Base-by-base conservation (phyloP, 1,284 basidiomycete genomes). In the Termitomyces sp. region DNA sequence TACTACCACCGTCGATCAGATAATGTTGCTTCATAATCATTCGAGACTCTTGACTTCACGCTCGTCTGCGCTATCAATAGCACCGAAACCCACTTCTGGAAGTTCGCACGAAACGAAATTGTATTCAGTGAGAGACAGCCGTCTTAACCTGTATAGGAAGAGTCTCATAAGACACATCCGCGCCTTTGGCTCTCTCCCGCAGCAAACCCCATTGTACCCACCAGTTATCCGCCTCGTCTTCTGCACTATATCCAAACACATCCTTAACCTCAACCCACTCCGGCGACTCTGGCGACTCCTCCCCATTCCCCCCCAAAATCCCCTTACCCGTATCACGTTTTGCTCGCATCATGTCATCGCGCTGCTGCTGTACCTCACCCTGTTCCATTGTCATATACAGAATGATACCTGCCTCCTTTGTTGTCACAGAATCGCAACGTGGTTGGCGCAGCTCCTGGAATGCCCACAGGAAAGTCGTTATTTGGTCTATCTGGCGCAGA, bases 361-460 rank as follows among this genome's bases (percentile, higher is more conserved):
- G 77, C 50, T 61, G 62, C 44, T 70, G 65, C 42, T 77, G 74
- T 24, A 66, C 61, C 21, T 73, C 64, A 52, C 75, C 58, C 40
- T 73, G 67, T 19, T 74, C 70, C 62, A 76, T 55, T 62, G 70
- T 67, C 64, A 74, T 71, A 62, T 74, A 71, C 44, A 65, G 21
- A 34, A 76, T 45, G 61, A 77, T 70, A 40, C 67, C 70, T 54
- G 64, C 57, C 53, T 78, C 77, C 31, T 71, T 69, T 5, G 63
- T 47, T 21, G 65, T 64, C 7, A 73, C 73, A 33, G 66, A 68
- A 51, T 64, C 65, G 58, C 75, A 73, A 12, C 78, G 73, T 21
- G 68, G 68, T 51, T 73, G 70, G 12, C 78, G 73, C 10, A 84
- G 66, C 52, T 82, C 79, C 59, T 81, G 74, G 56, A 81, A 74